These are phyloP conservation scores for Actinomucor elegans DNA, from an alignment of 371 early-diverging fungal species.

Conservation along the genomic window DNA sequence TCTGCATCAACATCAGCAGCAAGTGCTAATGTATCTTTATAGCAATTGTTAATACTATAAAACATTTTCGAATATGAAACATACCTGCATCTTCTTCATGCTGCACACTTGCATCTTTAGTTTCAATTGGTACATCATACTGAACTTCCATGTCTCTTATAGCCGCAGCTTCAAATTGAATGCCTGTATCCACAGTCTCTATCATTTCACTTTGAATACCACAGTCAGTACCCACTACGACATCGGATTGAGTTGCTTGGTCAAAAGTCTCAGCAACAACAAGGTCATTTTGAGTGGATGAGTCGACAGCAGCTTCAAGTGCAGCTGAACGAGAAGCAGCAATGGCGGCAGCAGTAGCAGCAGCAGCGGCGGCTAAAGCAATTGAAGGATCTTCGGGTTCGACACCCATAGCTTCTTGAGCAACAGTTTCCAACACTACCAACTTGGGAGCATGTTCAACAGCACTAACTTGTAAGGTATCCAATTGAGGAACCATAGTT, in stretches of 20 bases:
- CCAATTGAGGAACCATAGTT: constrained; percentile 1
- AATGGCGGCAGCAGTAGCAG: constrained; percentile 3
- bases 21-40: background rate
- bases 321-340: background rate
- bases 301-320: constrained; percentile 3
- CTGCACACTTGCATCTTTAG: constrained; percentile 12
- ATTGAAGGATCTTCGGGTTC: constrained; percentile 7
- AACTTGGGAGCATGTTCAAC: background rate
- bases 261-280: constrained; percentile 5
- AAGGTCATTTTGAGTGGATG: constrained; percentile 6
- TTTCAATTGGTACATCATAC: no score
- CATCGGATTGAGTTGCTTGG: constrained; percentile 8
- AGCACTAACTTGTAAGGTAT: background rate
- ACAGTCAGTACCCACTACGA: background rate
- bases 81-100: constrained; percentile 2
- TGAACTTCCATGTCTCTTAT: no score
- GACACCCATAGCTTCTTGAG: background rate
- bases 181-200: constrained; percentile 1
- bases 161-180: constrained; percentile 11
- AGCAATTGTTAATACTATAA: background rate
- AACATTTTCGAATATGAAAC: no score
- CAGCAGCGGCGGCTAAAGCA: constrained; percentile 2
- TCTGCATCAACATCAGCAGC: background rate
- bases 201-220: constrained; percentile 1
- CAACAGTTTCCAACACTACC: background rate